Conservation (phyloP, 2,329 filamentous ascomycete species). For the Cytospora piceae region DNA sequence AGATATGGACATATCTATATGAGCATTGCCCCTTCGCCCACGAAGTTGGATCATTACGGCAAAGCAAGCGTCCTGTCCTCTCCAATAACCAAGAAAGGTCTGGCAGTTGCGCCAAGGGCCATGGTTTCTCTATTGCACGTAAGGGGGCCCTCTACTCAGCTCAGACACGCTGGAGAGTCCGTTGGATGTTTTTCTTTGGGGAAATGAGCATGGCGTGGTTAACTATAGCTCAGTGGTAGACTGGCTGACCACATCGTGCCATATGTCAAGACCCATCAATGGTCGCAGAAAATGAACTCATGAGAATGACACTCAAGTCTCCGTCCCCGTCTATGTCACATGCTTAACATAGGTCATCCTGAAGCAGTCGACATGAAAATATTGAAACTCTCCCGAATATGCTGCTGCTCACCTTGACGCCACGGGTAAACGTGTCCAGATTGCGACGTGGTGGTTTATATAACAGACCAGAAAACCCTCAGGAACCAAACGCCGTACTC, state of each 20-base stretch:
- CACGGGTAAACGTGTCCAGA: conserved; percentile 10
- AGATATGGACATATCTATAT: too few species aligned
- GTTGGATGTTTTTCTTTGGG: too few species aligned
- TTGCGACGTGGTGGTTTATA: conserved; percentile 1
- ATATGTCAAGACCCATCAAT: background rate
- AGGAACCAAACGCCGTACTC: conserved; percentile 27
- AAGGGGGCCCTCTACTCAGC: too few species aligned
- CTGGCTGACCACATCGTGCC: background rate
- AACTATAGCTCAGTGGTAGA: background rate
- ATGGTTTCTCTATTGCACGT: too few species aligned
- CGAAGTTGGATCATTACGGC: too few species aligned
- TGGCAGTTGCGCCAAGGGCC: too few species aligned
- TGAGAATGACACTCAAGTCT: background rate
- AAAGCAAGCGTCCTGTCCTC: too few species aligned
- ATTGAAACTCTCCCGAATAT: background rate
- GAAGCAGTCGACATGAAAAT: background rate
- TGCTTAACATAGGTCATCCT: background rate
- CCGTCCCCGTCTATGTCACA: background rate
- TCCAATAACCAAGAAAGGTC: too few species aligned
- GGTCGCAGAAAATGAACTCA: background rate
- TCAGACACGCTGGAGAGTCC: too few species aligned
- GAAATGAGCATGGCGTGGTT: too few species aligned
- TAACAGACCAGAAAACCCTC: conserved; percentile 19
- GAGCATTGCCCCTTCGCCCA: too few species aligned
- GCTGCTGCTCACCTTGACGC: background rate